Conservation (phyloP, 805 yeast species). For the Yarrowia divulgata region DNA sequence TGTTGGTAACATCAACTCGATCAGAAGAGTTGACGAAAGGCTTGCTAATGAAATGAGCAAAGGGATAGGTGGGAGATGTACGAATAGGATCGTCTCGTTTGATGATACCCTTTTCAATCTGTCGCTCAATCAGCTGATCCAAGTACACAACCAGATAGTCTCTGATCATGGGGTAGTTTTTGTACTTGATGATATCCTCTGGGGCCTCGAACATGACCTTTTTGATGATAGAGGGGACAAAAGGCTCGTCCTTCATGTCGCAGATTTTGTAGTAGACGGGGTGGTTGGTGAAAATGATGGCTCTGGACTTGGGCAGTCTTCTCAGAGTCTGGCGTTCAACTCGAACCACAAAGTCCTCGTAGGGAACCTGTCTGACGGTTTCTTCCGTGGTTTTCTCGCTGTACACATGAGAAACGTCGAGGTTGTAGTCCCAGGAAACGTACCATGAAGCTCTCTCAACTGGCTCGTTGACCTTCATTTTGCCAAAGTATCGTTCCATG, state of each 20-base stretch:
- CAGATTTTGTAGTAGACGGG: constrained; percentile 76
- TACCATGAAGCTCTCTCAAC: constrained; percentile 82
- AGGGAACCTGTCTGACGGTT: constrained; percentile 45
- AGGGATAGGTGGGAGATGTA: constrained; percentile 1
- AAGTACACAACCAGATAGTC: constrained; percentile 67
- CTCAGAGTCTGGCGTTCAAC: constrained; percentile 77
- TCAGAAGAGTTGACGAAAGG: constrained; percentile 16
- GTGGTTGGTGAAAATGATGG: constrained; percentile 71
- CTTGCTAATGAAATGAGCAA: constrained; percentile 20
- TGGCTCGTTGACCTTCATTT: constrained; percentile 65
- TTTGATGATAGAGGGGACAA: constrained; percentile 67
- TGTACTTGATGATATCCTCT: constrained; percentile 67
- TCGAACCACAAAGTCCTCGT: constrained; percentile 67
- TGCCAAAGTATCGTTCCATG: constrained; percentile 75
- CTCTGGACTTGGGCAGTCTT: constrained; percentile 67
- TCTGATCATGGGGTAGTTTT: constrained; percentile 64
- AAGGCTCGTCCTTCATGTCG: constrained; percentile 80
- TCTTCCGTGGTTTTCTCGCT: constrained; percentile 59
- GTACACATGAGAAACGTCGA: constrained; percentile 26
- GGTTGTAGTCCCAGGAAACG: constrained; percentile 65
- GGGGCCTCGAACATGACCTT: constrained; percentile 73
- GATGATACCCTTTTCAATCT: constrained; percentile 52
- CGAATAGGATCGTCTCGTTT: constrained; percentile 26
- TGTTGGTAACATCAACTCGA: constrained; percentile 1
- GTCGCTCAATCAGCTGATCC: constrained; percentile 64